Base-by-base conservation (phyloP, 2,329 filamentous ascomycete species). In the Diaporthe velutina region DNA sequence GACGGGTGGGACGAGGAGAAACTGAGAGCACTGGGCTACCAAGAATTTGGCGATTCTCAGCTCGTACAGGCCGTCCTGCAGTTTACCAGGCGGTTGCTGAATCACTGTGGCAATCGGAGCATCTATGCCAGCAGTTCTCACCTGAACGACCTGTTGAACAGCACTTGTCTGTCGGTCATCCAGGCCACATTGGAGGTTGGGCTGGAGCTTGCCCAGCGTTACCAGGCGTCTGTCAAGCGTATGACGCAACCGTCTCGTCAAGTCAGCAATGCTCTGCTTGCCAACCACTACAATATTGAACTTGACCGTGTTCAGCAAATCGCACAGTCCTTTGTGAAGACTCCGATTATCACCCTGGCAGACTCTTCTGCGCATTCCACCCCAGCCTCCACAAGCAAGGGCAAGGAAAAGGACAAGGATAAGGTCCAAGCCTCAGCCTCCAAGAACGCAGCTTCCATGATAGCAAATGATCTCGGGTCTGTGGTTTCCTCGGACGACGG, bases 51-150 rank as follows among this genome's bases (percentile, higher is more conserved):
- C 78, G 97, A 99, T 83, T 88, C 92, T 78, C 87, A 94, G 80
- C 88, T 99, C 76, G 86, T 98, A 73, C 93, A 98, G 82, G 88
- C 91, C 40, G 89, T 98, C 71, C 87, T 99, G 75, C 89, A 91
- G 79, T 99, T 99, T 83, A 98, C 96, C 30, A 91, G 93, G 76
- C 90, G 98, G 83, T 88, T 99, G 40, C 86, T 98, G 70, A 95
- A 98, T 82, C 97, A 98, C 82, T 99, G 97, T 84, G 97, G 96
- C 75, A 99, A 99, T 82, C 90, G 97, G 79, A 98, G 96, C 85
- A 92, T 99, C 79, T 99, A 98, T 83, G 95, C 93, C 76, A 99
- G 97, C 86, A 98, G 96, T 82, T 89, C 93, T 78, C 94, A 97
- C 79, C 87, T 99, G 76, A 97, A 96, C 82, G 93, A 96, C 81